A percentile compares a stretch with the other conserved stretches of the same genome.
Evolutionary conservation across 805 yeast species (phyloP).

Genomic region (Ogataea polymorpha): DNA sequence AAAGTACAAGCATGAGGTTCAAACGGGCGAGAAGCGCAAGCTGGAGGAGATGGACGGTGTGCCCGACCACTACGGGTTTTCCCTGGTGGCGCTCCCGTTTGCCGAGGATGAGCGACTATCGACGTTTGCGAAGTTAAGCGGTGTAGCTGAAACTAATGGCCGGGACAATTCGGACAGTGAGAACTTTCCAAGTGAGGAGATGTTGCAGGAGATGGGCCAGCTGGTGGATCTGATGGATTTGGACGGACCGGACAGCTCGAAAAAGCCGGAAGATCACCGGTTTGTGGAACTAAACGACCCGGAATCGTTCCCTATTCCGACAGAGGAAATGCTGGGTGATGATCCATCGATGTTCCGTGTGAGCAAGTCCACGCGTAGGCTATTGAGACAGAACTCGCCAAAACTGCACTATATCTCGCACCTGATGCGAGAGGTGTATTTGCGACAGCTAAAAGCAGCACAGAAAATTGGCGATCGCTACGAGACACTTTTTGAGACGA

Average conservation of each 20-base stretch:
- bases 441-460: conserved; percentile 1
- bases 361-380: conserved; percentile 14
- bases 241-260: conserved; percentile 17
- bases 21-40: conserved; percentile 21
- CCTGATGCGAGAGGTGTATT: conserved; percentile 2
- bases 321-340: conserved; percentile 3
- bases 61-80: conserved; percentile 38
- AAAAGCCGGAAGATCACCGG: conserved; percentile 22
- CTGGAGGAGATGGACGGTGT: conserved; percentile 18
- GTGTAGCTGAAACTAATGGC: conserved; percentile 31
- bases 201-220: conserved; percentile 41
- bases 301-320: conserved; percentile 16
- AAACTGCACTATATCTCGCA: conserved; percentile 16
- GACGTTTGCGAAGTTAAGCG: conserved; percentile 39
- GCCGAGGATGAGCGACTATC: conserved; percentile 72
- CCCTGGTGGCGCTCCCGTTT: conserved; percentile 60
- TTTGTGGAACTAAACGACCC: conserved; percentile 23
- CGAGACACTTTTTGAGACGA: conserved; percentile 3
- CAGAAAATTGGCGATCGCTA: background rate
- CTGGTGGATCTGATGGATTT: conserved; percentile 45
- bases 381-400: conserved; percentile 23
- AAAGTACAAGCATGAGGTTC: conserved; percentile 12
- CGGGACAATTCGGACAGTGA: conserved; percentile 14
- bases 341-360: conserved; percentile 2
- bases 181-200: conserved; percentile 35